Evolutionary conservation across 495 filamentous ascomycete genomes (phyloP), one percentile per base, ranked within the genome.

Genomic region (Cudoniella acicularis): DNA sequence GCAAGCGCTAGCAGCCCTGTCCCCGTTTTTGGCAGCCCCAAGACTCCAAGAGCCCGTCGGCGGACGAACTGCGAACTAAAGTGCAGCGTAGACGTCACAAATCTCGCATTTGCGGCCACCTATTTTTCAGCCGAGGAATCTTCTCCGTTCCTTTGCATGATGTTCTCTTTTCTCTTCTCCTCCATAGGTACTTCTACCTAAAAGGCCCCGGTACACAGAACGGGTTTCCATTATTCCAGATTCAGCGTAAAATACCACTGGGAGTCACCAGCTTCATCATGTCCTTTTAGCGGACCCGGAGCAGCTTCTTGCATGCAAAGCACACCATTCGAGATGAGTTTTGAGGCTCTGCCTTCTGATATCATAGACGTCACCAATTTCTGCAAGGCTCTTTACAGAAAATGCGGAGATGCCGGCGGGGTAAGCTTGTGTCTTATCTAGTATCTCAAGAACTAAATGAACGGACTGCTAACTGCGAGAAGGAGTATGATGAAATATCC

Each of bases 401-500:
- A 61, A 30, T 68, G 63, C 27, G 54, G 61, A 52, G 64, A 61
- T 43, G 66, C 61, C 3, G 60, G 66, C 2, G 63, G 57, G 13
- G 54, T 49, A 41, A 8, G 26, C 8, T 17, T 21, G 13, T 6
- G 4, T 13, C 11, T 20, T 6, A 25, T 52, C 22, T 17, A 23
- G 4, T 4, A 9, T 10, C 10, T 10, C 9, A 22, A 6, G 11
- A 18, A 9, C 10, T 25, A 25, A 52, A 25, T n/a, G 22, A 27
- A 10, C n/a, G n/a, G 4, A 26, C n/a, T 6, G 22, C 18, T 23
- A 20, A 43, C n/a, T 61, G 1, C 30, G 24, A 24, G 23, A 6
- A 50, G 48, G 62, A 65, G 13, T 69, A 73, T 47, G 58, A 64
- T 60, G 70, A 73, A 53, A 67, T 71, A 10, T 67, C 56, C 20